Evolutionary conservation across 441 rosid genomes (phyloP).

Genomic region (Metrosideros polymorpha): DNA sequence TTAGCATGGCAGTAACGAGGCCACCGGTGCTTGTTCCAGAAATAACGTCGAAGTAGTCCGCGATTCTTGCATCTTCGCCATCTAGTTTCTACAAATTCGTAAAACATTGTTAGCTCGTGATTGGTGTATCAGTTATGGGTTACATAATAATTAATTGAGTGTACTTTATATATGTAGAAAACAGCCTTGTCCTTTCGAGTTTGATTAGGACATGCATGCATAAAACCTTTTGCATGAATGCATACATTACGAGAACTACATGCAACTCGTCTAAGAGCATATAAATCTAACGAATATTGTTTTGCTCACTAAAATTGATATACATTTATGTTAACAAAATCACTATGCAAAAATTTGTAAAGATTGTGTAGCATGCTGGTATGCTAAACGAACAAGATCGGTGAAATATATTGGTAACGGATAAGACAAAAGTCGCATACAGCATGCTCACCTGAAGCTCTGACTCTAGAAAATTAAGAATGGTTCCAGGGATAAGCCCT

Average conservation of each 20-base stretch:
- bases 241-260: neutral
- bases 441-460: conserved; percentile 31
- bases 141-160: neutral
- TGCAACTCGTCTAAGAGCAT: neutral
- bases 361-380: neutral
- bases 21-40: conserved; percentile 59
- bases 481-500: conserved; percentile 45
- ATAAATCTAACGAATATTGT: neutral
- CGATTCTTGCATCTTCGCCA: conserved; percentile 44
- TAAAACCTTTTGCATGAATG: neutral
- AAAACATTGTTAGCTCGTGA: neutral
- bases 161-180: neutral
- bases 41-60: conserved; percentile 53
- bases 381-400: neutral
- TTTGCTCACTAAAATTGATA: neutral
- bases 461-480: conserved; percentile 37
- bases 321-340: neutral
- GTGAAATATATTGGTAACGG: neutral
- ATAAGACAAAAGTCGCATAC: neutral
- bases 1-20: conserved; percentile 39
- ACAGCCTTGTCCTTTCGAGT: neutral
- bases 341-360: neutral
- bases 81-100: conserved; percentile 26
- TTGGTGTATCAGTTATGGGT: neutral
- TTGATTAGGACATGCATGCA: neutral